A percentile compares a stretch with the other conserved stretches of the same genome.
These are phyloP conservation scores for Pseudocohnilembus persalinus DNA, from an alignment of 169 alveolate genomes.

Conservation along the genomic window DNA sequence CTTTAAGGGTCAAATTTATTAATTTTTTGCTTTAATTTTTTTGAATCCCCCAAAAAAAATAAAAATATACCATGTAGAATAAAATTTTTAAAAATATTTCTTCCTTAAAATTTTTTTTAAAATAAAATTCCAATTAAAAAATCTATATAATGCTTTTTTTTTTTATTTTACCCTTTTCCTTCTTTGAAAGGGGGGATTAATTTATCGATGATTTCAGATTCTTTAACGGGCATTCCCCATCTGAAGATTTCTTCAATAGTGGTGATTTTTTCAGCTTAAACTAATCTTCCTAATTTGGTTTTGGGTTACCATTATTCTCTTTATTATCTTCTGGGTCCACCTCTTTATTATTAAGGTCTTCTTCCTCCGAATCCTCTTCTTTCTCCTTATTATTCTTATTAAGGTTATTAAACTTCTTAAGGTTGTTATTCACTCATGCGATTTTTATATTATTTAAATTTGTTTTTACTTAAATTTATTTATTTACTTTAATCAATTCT, in stretches of 20 bases:
- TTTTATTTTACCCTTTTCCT: conserved; percentile 19
- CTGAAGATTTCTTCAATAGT: conserved; percentile 98
- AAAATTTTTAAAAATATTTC: no score
- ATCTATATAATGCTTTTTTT: no score
- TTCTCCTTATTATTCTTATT: conserved; percentile 4
- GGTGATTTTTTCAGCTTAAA: conserved; percentile 95
- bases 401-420: conserved; percentile 8
- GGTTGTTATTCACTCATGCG: conserved; percentile 10
- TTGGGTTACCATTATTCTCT: conserved; percentile 98
- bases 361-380: conserved; percentile 71
- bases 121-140: no score
- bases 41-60: no score
- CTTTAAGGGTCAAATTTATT: no score
- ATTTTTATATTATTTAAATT: no score
- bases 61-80: no score
- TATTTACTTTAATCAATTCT: no score
- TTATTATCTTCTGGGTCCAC: conserved; percentile 87
- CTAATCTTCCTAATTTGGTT: conserved; percentile 99
- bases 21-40: no score
- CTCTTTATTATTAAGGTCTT: conserved; percentile 81
- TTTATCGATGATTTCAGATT: conserved; percentile 93
- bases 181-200: conserved; percentile 42
- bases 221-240: conserved; percentile 99
- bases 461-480: no score
- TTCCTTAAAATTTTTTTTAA: no score